Conservation (phyloP, 2,329 filamentous ascomycete species). For the Trichoderma sp. region DNA sequence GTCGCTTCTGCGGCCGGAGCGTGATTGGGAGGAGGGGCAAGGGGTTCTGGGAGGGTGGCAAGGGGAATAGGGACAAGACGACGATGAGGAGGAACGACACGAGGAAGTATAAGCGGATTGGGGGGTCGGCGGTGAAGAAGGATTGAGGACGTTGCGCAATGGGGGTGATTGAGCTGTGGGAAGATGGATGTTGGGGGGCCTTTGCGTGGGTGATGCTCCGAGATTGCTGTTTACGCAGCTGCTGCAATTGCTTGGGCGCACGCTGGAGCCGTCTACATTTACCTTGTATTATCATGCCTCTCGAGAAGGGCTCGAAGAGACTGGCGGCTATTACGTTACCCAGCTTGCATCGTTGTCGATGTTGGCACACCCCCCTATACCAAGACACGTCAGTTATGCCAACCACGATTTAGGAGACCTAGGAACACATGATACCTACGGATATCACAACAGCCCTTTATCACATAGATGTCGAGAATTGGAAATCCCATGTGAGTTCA, state of each 20-base stretch:
- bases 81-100: constrained; percentile 77
- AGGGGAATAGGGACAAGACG: constrained; percentile 71
- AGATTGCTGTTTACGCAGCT: neutral
- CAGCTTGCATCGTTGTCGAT: neutral
- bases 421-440: neutral
- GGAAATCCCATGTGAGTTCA: neutral
- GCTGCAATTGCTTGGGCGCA: neutral
- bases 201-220: neutral
- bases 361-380: too few species aligned
- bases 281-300: neutral
- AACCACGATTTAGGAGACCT: neutral
- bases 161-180: neutral
- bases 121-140: constrained; percentile 39
- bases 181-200: neutral
- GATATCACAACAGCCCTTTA: neutral
- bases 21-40: constrained; percentile 66
- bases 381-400: too few species aligned
- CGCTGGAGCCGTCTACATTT: too few species aligned
- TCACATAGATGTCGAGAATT: too few species aligned
- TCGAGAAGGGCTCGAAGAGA: neutral
- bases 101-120: constrained; percentile 68
- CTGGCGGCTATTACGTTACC: neutral
- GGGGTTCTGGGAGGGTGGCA: constrained; percentile 88
- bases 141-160: constrained; percentile 1
- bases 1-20: constrained; percentile 69